These are phyloP conservation scores for Pythium plurisporium DNA, from an alignment of 352 stramenopile genomes.

Conservation along the genomic window DNA sequence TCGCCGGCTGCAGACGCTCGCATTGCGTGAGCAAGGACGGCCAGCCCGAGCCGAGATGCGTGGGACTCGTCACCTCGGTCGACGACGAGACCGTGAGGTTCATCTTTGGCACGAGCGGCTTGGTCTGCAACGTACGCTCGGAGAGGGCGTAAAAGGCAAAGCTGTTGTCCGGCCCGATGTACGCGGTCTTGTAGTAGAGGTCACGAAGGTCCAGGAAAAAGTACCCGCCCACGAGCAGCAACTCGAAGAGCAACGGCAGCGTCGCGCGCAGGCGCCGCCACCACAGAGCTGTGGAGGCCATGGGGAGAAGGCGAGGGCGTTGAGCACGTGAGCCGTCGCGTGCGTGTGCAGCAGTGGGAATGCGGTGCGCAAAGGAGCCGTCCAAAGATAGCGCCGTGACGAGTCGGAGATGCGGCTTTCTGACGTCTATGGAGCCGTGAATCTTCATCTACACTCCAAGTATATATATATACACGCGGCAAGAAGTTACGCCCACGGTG, in stretches of 20 bases:
- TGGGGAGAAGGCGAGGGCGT: neutral
- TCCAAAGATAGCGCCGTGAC: too few relatives aligned
- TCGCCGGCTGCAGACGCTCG: constrained; percentile 18
- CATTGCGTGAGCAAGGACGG: constrained; percentile 36
- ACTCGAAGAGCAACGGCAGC: constrained; percentile 13
- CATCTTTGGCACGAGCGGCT: too few relatives aligned
- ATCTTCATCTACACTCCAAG: too few relatives aligned
- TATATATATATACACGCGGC: too few relatives aligned
- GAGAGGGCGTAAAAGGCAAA: constrained; percentile 16
- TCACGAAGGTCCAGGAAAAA: constrained; percentile 21
- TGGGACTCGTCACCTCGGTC: neutral
- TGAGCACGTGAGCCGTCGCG: too few relatives aligned
- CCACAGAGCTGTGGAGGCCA: neutral
- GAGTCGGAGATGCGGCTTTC: too few relatives aligned
- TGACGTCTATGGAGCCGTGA: too few relatives aligned
- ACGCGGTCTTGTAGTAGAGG: constrained; percentile 25
- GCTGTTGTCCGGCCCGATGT: constrained; percentile 16
- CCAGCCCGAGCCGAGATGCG: constrained; percentile 29
- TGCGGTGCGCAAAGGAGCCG: too few relatives aligned
- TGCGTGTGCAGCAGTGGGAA: too few relatives aligned
- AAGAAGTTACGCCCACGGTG: too few relatives aligned
- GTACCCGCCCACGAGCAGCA: constrained; percentile 14
- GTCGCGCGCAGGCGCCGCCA: constrained; percentile 3
- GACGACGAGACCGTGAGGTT: neutral
- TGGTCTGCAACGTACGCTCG: neutral